Base-by-base conservation (phyloP, 805 yeast genomes). In the Clavispora phyllophila region DNA sequence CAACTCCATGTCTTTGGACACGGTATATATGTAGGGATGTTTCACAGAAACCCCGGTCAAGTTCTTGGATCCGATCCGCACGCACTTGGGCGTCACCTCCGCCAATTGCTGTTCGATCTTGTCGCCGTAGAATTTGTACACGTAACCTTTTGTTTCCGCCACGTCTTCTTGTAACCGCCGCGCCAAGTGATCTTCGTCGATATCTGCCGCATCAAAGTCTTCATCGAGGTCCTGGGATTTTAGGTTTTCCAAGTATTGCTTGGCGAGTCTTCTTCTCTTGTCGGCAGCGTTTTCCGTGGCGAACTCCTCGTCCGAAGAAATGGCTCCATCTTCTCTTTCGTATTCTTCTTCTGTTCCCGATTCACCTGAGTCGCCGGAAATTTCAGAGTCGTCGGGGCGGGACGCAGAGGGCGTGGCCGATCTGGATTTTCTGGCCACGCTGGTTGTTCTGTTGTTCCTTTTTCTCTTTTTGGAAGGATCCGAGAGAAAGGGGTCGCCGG, bases 221-320 rank as follows among this genome's bases (percentile, higher is more conserved):
- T 69, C 76, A 24, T 63, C 70, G 23, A 58, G 29, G 44, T 64
- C 68, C 47, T 84, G 87, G 3, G 70, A 65, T 59, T 85, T 80
- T 56, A 93, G 66, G 56, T 84, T 85, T 36, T 84, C 89, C 48
- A 93, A 69, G 62, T 93, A 93, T 63, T 90, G 93, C 63, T 89
- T 89, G 14, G 98, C 98, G 46, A 93, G 73, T 57, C 98, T 73
- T 65, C 99, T 79, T 64, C 99, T 79, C 64, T 87, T 89, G 57
- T 93, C 99, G 0, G 96, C 95, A 8, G 90, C 95, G 37, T 79
- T 78, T 63, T 91, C 98, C 14, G 72, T 74, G 13, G 70, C 79
- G 50, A 81, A 79, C 52, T 84, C 95, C 51, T 82, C 93, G 25
- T 84, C 91, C 12, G 84, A 80, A 13, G 76, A 78, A 18, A 76